These are phyloP conservation scores for Kurtzmaniella natalensis DNA, from an alignment of 1,139 yeast genomes.

Conservation along the genomic window DNA sequence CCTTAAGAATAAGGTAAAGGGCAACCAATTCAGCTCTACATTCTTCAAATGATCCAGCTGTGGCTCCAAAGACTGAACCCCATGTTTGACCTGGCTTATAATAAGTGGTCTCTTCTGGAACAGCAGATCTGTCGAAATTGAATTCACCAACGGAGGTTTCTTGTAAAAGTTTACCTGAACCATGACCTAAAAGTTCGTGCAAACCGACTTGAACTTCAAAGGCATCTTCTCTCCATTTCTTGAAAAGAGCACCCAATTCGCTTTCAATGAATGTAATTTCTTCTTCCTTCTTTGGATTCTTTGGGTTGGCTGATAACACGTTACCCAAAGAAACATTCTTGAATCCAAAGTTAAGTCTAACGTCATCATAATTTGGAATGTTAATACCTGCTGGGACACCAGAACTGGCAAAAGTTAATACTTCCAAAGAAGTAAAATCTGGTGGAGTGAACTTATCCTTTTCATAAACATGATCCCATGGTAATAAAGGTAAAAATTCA, in stretches of 20 bases:
- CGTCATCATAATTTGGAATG: conserved; percentile 89
- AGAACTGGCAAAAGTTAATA: conserved; percentile 81
- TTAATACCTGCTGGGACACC: conserved; percentile 93
- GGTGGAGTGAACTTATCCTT: conserved; percentile 88
- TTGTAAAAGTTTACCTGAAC: conserved; percentile 75
- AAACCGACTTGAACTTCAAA: conserved; percentile 92
- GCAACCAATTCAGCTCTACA: conserved; percentile 93
- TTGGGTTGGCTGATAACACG: conserved; percentile 64
- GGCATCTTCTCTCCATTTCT: conserved; percentile 73
- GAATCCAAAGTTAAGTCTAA: conserved; percentile 76
- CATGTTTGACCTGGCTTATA: conserved; percentile 83
- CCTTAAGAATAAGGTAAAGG: conserved; percentile 68
- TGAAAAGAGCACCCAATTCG: conserved; percentile 51
- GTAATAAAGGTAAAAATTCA: conserved; percentile 58
- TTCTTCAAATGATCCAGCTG: conserved; percentile 86
- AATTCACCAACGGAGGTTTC: conserved; percentile 60
- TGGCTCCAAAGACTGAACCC: conserved; percentile 79
- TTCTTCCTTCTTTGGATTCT: conserved; percentile 60
- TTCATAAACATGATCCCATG: conserved; percentile 74
- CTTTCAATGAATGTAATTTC: conserved; percentile 63
- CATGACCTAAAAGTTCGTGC: conserved; percentile 90
- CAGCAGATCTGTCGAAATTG: conserved; percentile 63
- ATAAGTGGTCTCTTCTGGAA: conserved; percentile 65
- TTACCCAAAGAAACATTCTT: conserved; percentile 88
- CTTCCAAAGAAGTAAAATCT: conserved; percentile 86